phyloP scores from a whole-genome alignment of 2,329 filamentous ascomycete species.

The Karstenula rhodostoma region DNA sequence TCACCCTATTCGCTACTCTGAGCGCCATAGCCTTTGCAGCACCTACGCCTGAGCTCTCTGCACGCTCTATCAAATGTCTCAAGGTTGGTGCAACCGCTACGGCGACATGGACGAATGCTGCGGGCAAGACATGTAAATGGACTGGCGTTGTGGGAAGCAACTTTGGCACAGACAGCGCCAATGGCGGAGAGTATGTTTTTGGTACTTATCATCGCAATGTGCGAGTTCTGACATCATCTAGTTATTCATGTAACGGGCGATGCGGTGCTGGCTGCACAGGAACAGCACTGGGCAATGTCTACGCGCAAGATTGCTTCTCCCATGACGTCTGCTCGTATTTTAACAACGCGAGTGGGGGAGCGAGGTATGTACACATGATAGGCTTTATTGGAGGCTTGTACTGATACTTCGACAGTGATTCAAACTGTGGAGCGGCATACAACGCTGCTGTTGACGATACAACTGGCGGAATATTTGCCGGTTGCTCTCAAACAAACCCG shows the following conservation, averaged over 20 bases:
- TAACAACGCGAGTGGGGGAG: conserved; percentile 57
- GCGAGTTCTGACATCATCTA: conserved; percentile 28
- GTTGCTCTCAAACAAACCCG: conserved; percentile 44
- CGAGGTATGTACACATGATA: conserved; percentile 44
- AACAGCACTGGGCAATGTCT: conserved; percentile 55
- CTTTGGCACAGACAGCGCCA: conserved; percentile 54
- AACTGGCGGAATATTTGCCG: conserved; percentile 41
- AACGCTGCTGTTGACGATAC: conserved; percentile 56
- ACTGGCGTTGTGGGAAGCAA: conserved; percentile 58
- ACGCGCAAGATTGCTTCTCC: conserved; percentile 61
- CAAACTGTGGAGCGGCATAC: conserved; percentile 58
- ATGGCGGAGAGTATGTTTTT: conserved; percentile 55
- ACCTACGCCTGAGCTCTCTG: conserved; percentile 4
- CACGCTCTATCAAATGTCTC: conserved; percentile 50
- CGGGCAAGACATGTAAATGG: conserved; percentile 54
- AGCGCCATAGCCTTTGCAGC: background rate
- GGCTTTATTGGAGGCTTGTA: background rate
- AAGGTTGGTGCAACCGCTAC: conserved; percentile 53
- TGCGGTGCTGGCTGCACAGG: conserved; percentile 59
- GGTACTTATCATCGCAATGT: background rate
- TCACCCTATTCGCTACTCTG: background rate
- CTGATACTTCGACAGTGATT: conserved; percentile 47
- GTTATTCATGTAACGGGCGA: conserved; percentile 60
- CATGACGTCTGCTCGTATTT: conserved; percentile 63
- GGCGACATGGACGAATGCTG: conserved; percentile 57